Percentiles rank a stretch among this genome's conserved stretches.
Conservation (phyloP, 495 filamentous ascomycete genomes). For the Thermothielavioides terrestris region DNA sequence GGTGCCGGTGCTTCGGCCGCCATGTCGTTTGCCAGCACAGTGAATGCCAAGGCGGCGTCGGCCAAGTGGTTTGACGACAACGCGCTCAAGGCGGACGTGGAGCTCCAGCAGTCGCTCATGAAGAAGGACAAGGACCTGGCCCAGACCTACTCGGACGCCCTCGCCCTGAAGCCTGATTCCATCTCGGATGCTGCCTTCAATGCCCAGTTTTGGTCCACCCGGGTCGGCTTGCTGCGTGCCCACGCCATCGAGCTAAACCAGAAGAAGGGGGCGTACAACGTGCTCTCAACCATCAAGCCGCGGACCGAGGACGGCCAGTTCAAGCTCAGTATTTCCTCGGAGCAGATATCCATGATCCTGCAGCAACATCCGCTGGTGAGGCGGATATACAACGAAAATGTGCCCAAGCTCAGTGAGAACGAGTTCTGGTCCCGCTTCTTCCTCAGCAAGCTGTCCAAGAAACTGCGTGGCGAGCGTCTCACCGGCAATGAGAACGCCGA, state of each 20-base stretch:
- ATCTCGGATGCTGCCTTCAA: slow-evolving; percentile 70
- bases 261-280: slow-evolving; percentile 80
- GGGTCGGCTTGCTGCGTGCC: slow-evolving; percentile 73
- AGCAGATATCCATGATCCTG: slow-evolving; percentile 90
- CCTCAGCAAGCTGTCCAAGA: slow-evolving; percentile 78
- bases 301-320: slow-evolving; percentile 65
- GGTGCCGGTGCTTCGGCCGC: slow-evolving; percentile 33
- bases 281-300: slow-evolving; percentile 82
- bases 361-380: slow-evolving; percentile 86
- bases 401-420: slow-evolving; percentile 69
- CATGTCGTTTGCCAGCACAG: slow-evolving; percentile 41
- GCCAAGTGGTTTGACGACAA: slow-evolving; percentile 67
- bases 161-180: slow-evolving; percentile 68
- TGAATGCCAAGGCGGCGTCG: slow-evolving; percentile 39
- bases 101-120: slow-evolving; percentile 77
- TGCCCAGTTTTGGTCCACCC: slow-evolving; percentile 84
- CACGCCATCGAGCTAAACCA: slow-evolving; percentile 86
- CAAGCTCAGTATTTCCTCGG: slow-evolving; percentile 77
- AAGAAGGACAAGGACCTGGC: slow-evolving; percentile 62
- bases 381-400: slow-evolving; percentile 85
- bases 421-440: slow-evolving; percentile 94
- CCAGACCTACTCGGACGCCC: slow-evolving; percentile 72
- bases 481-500: slow-evolving; percentile 65
- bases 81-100: slow-evolving; percentile 59
- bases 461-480: slow-evolving; percentile 79